phyloP scores from a whole-genome alignment of 176 grass and related monocot species.

The Metroxylon sagu region DNA sequence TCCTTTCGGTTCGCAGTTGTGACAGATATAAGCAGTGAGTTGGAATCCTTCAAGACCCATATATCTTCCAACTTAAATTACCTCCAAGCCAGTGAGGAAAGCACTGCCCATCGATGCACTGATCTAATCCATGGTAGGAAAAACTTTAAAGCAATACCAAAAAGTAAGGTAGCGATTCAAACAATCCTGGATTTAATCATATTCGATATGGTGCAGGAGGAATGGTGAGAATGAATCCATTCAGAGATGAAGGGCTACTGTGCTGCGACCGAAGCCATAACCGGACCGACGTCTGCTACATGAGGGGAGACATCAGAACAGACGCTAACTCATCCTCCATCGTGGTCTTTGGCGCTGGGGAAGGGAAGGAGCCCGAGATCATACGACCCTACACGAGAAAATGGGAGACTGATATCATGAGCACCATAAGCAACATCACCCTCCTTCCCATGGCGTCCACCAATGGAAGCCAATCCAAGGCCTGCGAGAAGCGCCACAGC shows the following conservation, averaged over 20 bases:
- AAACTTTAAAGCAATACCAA: neutral
- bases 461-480: constrained; percentile 11
- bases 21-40: constrained; percentile 22
- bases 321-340: constrained; percentile 61
- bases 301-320: constrained; percentile 77
- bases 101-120: constrained; percentile 54
- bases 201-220: constrained; percentile 28
- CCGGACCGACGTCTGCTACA: constrained; percentile 87
- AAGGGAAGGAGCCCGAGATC: constrained; percentile 30
- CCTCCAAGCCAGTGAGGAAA: constrained; percentile 63
- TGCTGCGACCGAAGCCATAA: constrained; percentile 94
- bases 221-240: constrained; percentile 12
- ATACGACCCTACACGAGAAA: constrained; percentile 89
- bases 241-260: constrained; percentile 29
- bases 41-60: constrained; percentile 75
- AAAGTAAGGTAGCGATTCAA: neutral
- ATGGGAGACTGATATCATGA: constrained; percentile 71
- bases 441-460: constrained; percentile 21
- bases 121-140: constrained; percentile 70
- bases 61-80: constrained; percentile 44
- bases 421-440: constrained; percentile 61
- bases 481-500: constrained; percentile 50
- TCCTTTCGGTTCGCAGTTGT: no score
- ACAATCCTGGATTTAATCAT: neutral
- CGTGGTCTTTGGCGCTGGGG: constrained; percentile 36